Percentiles rank a stretch among this genome's conserved stretches.
Conservation (phyloP, 202 grass and related monocot genomes). For the Panicum hallii region DNA sequence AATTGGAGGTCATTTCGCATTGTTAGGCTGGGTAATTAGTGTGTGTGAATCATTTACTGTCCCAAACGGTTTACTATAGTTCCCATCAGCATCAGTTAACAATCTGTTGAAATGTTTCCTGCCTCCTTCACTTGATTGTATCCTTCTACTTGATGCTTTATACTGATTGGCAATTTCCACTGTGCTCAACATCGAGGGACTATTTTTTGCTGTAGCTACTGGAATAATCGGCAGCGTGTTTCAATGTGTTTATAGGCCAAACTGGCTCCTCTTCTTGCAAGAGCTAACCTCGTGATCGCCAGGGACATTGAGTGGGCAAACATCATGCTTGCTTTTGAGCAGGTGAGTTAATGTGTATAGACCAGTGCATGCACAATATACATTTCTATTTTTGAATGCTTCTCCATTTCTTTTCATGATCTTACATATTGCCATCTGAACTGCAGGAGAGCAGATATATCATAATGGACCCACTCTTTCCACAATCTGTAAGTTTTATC, state of each 20-base stretch:
- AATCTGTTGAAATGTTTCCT: background rate
- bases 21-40: background rate
- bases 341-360: constrained; percentile 58
- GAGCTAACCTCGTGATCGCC: constrained; percentile 76
- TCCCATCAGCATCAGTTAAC: background rate
- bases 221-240: constrained; percentile 25
- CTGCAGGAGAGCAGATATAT: constrained; percentile 91
- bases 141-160: constrained; percentile 9
- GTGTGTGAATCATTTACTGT: background rate
- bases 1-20: background rate
- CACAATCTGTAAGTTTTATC: constrained; percentile 67
- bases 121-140: background rate
- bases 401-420: constrained; percentile 20
- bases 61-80: background rate
- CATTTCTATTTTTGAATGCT: constrained; percentile 2
- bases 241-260: constrained; percentile 54
- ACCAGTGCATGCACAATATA: constrained; percentile 2
- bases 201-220: background rate
- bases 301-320: constrained; percentile 98
- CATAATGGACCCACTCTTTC: constrained; percentile 79
- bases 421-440: constrained; percentile 38
- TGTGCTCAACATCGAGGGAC: background rate
- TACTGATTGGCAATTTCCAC: background rate
- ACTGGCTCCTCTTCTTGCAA: constrained; percentile 72
- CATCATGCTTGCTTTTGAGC: constrained; percentile 88